A percentile compares a stretch with the other conserved stretches of the same genome.
Evolutionary conservation across 768 basidiomycete species (phyloP).

Genomic region (Asterophora lycoperdoides): DNA sequence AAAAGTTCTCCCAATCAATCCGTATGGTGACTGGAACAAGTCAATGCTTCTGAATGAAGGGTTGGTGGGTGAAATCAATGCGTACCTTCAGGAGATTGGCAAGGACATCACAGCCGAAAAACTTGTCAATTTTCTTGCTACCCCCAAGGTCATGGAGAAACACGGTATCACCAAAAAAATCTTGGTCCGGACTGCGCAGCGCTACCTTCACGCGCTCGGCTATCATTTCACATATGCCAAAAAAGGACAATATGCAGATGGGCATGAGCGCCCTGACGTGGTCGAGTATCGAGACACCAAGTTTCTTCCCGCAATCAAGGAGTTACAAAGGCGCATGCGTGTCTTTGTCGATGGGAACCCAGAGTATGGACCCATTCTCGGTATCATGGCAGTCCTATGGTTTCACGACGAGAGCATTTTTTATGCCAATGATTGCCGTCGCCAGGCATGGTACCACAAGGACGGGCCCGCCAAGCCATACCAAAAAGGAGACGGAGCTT

Average conservation of each 20-base stretch:
- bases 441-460: conserved; percentile 11
- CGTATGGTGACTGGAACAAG: conserved; percentile 27
- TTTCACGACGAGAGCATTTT: conserved; percentile 24
- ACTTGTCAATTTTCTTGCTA: conserved; percentile 19
- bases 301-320: no score
- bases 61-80: conserved; percentile 22
- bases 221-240: neutral
- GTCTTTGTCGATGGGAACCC: no score
- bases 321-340: no score
- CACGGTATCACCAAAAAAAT: conserved; percentile 4
- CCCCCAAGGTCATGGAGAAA: neutral
- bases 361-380: neutral
- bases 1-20: conserved; percentile 21
- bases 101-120: conserved; percentile 22
- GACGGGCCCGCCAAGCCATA: conserved; percentile 19
- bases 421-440: conserved; percentile 22
- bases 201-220: neutral
- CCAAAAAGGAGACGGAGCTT: conserved; percentile 26
- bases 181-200: neutral
- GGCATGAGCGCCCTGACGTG: neutral
- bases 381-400: neutral
- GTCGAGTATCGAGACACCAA: no score
- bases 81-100: conserved; percentile 23
- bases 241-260: conserved; percentile 4
- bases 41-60: conserved; percentile 29